Percentiles rank a stretch among this genome's conserved stretches.
Evolutionary conservation across 2,329 filamentous ascomycete species (phyloP).

Genomic region (Diaporthe nobilis): DNA sequence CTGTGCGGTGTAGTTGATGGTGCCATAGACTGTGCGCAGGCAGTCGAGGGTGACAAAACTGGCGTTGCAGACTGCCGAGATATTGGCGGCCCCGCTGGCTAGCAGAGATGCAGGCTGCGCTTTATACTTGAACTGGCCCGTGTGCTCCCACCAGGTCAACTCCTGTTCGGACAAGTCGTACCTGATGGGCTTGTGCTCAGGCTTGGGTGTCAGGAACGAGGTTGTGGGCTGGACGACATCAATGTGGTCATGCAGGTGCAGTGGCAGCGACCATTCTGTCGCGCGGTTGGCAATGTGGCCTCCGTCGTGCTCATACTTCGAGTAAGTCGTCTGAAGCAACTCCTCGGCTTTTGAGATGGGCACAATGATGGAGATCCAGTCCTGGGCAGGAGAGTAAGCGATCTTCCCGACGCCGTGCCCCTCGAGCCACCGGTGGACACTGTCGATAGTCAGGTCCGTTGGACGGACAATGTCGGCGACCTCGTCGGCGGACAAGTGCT

Average conservation of each 20-base stretch:
- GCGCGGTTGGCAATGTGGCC: constrained; percentile 24
- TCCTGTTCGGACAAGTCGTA: constrained; percentile 26
- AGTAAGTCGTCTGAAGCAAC: constrained; percentile 18
- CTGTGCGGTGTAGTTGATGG: constrained; percentile 27
- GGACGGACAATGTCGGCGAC: constrained; percentile 22
- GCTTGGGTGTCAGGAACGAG: constrained; percentile 55
- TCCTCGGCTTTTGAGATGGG: constrained; percentile 28
- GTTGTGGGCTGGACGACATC: constrained; percentile 62
- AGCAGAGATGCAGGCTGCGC: constrained; percentile 41
- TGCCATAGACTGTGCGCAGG: constrained; percentile 47
- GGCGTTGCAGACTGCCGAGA: constrained; percentile 44
- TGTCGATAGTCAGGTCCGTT: constrained; percentile 17
- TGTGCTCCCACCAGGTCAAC: constrained; percentile 32
- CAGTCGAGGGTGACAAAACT: constrained; percentile 60
- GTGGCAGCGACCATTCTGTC: constrained; percentile 48
- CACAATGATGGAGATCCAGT: constrained; percentile 29
- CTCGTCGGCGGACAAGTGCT: constrained; percentile 55
- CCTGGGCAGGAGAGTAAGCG: constrained; percentile 20
- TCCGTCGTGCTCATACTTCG: constrained; percentile 19
- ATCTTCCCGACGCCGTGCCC: constrained; percentile 7
- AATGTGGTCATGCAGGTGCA: constrained; percentile 55
- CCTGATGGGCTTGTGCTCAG: constrained; percentile 44
- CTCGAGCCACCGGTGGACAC: constrained; percentile 28
- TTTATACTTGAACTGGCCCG: constrained; percentile 41
- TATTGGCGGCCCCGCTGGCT: constrained; percentile 5